Base-by-base conservation (phyloP, 352 stramenopile species). In the Phytophthora fragariae region DNA sequence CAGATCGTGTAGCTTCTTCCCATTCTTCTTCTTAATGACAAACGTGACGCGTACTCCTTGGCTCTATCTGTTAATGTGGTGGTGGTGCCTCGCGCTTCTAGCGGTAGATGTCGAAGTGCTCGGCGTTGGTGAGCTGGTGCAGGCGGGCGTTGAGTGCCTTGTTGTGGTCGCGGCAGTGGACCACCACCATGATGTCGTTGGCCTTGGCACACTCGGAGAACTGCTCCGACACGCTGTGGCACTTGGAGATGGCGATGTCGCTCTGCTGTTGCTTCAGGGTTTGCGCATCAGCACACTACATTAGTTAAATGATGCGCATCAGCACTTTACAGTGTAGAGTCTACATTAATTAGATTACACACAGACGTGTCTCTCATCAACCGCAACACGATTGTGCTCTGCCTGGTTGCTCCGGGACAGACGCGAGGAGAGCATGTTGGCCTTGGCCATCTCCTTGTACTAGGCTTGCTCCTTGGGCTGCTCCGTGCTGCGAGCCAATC, bases 371-470 rank as follows among this genome's bases (percentile, higher is more conserved):
- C 15, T 10, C 10, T 44, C 35, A 21, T 21, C 15, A 4, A 12
- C 29, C 44, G 29, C 15, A 65, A 12, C 35, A 84, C 82, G 58
- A 58, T 94, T 86, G 53, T 95, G 86, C 65, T 94, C 86, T 2
- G 88, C 88, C 70, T 94, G 88, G 75, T 94, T 95, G 69, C 86
- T 94, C 88, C 88, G 94, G 41, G 83, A 87, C 72, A 95, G 80
- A 37, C 88, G 85, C 73, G 85, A 93, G 44, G 83, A 88, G 72
- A 86, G 88, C 71, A 90, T 91, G 21, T 77, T 70, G 60, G 87
- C 81, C 80, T 93, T 93, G 19, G 82, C 84, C 29, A 78, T 91
- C 76, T 93, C 86, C 0, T 21, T 21, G 19, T 21, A 21, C 19
- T 21, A 21, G 19, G 19, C 72, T 91, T 91, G 59, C 19, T 91